Evolutionary conservation across 208 protist genomes (phyloP).

Genomic region (Leishmania braziliensis): DNA sequence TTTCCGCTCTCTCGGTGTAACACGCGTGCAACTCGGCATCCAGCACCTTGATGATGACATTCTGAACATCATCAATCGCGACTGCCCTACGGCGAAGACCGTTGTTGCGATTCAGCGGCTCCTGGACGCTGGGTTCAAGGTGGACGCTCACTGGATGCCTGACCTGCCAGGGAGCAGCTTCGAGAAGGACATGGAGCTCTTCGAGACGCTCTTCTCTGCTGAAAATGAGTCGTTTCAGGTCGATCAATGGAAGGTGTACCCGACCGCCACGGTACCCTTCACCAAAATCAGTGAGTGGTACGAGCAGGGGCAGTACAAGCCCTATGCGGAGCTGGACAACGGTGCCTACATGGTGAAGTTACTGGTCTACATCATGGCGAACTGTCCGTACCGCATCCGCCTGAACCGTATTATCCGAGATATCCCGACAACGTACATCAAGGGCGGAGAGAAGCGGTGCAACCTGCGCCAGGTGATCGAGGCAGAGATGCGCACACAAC

Average conservation of each 20-base stretch:
- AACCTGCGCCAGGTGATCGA: conserved; percentile 99
- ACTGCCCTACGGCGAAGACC: conserved; percentile 96
- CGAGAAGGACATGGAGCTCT: conserved; percentile 95
- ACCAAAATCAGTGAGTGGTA: conserved; percentile 98
- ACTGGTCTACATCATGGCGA: conserved; percentile 94
- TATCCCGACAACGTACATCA: conserved; percentile 99
- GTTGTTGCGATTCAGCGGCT: conserved; percentile 91
- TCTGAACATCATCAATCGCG: conserved; percentile 94
- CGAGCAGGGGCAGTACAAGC: conserved; percentile 94
- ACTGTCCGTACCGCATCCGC: conserved; percentile 98
- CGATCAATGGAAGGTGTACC: conserved; percentile 99
- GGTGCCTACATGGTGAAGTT: conserved; percentile 92
- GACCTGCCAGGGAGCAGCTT: conserved; percentile 98
- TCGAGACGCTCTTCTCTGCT: conserved; percentile 79
- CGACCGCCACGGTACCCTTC: conserved; percentile 98
- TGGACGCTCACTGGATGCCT: conserved; percentile 99
- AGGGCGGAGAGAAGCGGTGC: conserved; percentile 95
- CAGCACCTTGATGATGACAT: conserved; percentile 99
- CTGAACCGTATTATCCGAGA: conserved; percentile 99
- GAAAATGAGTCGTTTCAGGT: conserved; percentile 96
- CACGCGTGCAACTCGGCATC: conserved; percentile 99
- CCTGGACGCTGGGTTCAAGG: conserved; percentile 99
- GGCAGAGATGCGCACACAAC: conserved; percentile 91
- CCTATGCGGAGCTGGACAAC: conserved; percentile 92
- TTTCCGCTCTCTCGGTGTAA: conserved; percentile 92